phyloP scores from a whole-genome alignment of 202 grass and related monocot genomes.

The Thinopyrum obtusiflorum region DNA sequence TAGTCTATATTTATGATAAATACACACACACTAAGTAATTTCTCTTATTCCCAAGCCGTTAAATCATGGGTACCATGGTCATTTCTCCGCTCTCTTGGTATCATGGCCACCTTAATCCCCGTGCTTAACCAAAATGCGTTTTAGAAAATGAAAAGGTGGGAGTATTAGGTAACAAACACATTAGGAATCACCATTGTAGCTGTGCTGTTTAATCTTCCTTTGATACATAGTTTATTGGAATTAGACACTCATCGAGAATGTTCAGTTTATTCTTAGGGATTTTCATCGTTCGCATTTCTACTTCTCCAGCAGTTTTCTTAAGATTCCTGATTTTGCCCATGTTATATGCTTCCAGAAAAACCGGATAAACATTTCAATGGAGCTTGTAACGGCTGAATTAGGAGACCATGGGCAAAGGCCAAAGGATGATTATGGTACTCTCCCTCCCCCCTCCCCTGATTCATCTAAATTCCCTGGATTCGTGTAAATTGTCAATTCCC shows the following conservation, averaged over 20 bases:
- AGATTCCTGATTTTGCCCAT: constrained; percentile 2
- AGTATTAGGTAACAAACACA: constrained; percentile 4
- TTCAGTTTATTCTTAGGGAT: not conserved
- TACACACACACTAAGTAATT: not conserved
- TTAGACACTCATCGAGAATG: not conserved
- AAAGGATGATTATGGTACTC: constrained; percentile 91
- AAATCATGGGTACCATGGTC: not conserved
- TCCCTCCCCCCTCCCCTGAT: not conserved
- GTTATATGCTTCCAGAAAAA: constrained; percentile 57
- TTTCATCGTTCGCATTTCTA: not conserved
- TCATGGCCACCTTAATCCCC: not conserved
- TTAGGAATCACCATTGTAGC: not conserved
- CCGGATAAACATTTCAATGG: constrained; percentile 81
- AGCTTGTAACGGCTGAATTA: constrained; percentile 92
- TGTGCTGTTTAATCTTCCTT: not conserved
- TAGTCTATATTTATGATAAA: not conserved
- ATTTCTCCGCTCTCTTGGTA: constrained; percentile 6
- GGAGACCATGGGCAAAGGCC: constrained; percentile 94
- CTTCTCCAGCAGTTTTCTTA: constrained; percentile 1
- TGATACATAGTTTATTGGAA: constrained; percentile 11
- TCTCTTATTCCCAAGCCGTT: not conserved
- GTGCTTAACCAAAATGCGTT: not conserved
- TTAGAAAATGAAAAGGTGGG: not conserved
- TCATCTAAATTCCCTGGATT: too few relatives aligned
- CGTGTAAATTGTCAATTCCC: too few relatives aligned